Conservation (phyloP, 2,329 filamentous ascomycete species). For the Aspergillus glaucus region DNA sequence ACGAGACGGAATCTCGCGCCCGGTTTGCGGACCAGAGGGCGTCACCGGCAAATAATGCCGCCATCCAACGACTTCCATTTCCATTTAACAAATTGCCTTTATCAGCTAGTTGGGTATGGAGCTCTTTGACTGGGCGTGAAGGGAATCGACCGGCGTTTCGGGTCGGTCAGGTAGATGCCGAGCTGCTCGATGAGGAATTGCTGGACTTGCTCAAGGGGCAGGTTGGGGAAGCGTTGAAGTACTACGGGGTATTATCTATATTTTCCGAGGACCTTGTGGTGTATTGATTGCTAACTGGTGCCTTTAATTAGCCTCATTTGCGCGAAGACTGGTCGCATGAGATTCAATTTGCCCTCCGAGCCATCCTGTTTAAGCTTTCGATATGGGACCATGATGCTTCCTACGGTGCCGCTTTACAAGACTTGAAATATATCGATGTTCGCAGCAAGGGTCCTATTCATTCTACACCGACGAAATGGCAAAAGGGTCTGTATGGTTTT, state of each 20-base stretch:
- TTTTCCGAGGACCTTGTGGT: background rate
- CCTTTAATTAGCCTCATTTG: conserved; percentile 48
- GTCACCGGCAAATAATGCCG: conserved; percentile 47
- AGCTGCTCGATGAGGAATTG: conserved; percentile 89
- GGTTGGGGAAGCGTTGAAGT: conserved; percentile 80
- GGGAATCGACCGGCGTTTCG: conserved; percentile 81
- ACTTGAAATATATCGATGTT: conserved; percentile 82
- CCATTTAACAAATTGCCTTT: conserved; percentile 54
- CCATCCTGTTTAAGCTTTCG: conserved; percentile 84
- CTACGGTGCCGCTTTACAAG: conserved; percentile 89
- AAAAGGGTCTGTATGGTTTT: conserved; percentile 78
- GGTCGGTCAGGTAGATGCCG: conserved; percentile 92
- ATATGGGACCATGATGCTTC: conserved; percentile 96
- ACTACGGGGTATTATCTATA: conserved; percentile 58
- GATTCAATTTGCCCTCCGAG: conserved; percentile 69
- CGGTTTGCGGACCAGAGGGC: conserved; percentile 42
- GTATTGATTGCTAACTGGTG: conserved; percentile 5
- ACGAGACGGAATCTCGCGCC: conserved; percentile 60
- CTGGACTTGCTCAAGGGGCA: conserved; percentile 78
- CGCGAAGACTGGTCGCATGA: conserved; percentile 84
- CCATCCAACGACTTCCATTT: conserved; percentile 53
- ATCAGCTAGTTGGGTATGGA: conserved; percentile 53
- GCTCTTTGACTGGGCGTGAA: conserved; percentile 64
- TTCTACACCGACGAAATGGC: conserved; percentile 66
- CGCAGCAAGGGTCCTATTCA: conserved; percentile 58